phyloP scores from a whole-genome alignment of 1,139 yeast genomes.

The Geotrichum klebahnii region DNA sequence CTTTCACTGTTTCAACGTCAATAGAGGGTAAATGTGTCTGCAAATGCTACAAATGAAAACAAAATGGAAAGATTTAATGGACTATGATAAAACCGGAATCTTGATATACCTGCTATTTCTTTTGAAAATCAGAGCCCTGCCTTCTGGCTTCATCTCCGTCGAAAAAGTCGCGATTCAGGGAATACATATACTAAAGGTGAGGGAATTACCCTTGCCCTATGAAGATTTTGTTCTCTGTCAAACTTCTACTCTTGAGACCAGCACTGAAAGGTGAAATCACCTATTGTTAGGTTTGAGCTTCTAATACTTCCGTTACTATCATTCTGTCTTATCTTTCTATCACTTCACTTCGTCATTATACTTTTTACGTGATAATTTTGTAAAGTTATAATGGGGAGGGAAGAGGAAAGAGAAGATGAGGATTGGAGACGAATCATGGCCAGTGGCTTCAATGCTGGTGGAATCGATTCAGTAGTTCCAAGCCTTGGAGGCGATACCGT shows the following conservation, averaged over 20 bases:
- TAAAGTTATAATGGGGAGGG: slow-evolving; percentile 9
- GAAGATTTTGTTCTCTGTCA: neutral
- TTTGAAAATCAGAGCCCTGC: neutral
- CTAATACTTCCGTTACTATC: neutral
- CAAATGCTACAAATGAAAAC: too few relatives aligned
- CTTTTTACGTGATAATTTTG: neutral
- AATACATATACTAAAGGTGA: too few relatives aligned
- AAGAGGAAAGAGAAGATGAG: slow-evolving; percentile 25
- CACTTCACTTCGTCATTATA: too few relatives aligned
- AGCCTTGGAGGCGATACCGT: slow-evolving; percentile 36
- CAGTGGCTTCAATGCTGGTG: slow-evolving; percentile 28
- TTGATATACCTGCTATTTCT: neutral
- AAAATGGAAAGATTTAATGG: too few relatives aligned
- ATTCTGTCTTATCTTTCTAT: neutral
- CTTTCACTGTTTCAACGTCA: too few relatives aligned
- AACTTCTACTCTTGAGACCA: too few relatives aligned
- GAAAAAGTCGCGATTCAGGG: neutral
- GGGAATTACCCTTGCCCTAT: neutral
- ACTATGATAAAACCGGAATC: too few relatives aligned
- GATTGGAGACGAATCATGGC: slow-evolving; percentile 31
- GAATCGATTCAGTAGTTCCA: slow-evolving; percentile 29
- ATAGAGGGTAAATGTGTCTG: too few relatives aligned
- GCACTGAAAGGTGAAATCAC: neutral
- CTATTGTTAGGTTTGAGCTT: neutral
- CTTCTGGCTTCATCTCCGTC: neutral